Base-by-base conservation (phyloP, 1,284 basidiomycete species). In the Exobasidium cylindrosporum region DNA sequence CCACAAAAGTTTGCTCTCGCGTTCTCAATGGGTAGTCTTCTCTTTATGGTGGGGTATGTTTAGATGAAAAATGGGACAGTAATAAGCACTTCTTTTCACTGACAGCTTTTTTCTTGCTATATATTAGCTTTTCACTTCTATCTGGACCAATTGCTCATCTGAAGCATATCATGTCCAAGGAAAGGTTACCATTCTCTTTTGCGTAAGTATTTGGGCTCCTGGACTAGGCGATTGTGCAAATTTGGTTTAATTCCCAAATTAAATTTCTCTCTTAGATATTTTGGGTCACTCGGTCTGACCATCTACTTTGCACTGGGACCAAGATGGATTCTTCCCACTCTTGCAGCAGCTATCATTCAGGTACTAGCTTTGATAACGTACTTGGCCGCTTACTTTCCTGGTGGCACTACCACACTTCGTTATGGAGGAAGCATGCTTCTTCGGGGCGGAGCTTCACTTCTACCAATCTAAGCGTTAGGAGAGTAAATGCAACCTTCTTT, bases 151-250 rank as follows among this genome's bases (percentile, higher is more conserved):
- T 79, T 10, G 74, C 71, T 24, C 76, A 79, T 57, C 60, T 77
- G 40, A 70, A 68, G 57, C 77, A 79, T 58, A 71, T 79, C 44
- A 57, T 68, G 57, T 69, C 68, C 67, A 71, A 24, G 84, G 85
- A 23, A 86, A 87, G 73, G 55, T 67, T 29, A 84, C 83, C 69
- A 79, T 84, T 50, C 85, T 85, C 58, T 91, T 90, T 29, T 17
- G 73, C 76, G 54, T 77, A 68, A 67, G 66, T 60, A 17, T 13
- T 59, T 23, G 14, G 13, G 11, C 24, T 54, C 52, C 21, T 32
- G 24, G n/a, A n/a, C n/a, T n/a, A n/a, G n/a, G n/a, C n/a, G n/a
- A n/a, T n/a, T n/a, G n/a, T n/a, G n/a, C n/a, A n/a, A n/a, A n/a
- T n/a, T n/a, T n/a, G n/a, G n/a, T n/a, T n/a, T n/a, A n/a, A n/a